Evolutionary conservation across 768 basidiomycete species (phyloP).

Genomic region (Lepiota venenata): DNA sequence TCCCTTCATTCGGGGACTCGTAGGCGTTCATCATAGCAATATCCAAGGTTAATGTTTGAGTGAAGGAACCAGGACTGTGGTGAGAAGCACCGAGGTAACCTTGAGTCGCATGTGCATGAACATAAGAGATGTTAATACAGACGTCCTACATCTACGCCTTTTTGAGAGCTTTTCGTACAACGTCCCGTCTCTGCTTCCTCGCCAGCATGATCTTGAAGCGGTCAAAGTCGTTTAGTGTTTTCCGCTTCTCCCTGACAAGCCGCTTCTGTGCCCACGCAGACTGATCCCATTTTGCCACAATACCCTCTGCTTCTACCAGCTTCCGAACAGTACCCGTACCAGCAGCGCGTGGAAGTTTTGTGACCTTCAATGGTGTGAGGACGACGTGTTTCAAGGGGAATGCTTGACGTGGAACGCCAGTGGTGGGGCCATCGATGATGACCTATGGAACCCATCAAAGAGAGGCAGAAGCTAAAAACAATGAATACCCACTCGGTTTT

Average conservation of each 20-base stretch:
- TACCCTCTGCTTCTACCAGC: slow-evolving; percentile 81
- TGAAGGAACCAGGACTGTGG: too few species aligned
- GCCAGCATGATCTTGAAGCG: slow-evolving; percentile 85
- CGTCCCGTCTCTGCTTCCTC: slow-evolving; percentile 85
- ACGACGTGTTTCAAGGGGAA: slow-evolving; percentile 91
- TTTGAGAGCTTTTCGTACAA: slow-evolving; percentile 64
- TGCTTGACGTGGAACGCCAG: slow-evolving; percentile 88
- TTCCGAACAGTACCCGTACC: slow-evolving; percentile 82
- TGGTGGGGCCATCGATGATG: slow-evolving; percentile 91
- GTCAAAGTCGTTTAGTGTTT: slow-evolving; percentile 84
- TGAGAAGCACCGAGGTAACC: neutral
- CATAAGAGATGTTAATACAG: slow-evolving; percentile 10
- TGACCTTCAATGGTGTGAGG: slow-evolving; percentile 83
- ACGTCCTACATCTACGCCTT: slow-evolving; percentile 33
- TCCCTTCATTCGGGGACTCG: too few species aligned
- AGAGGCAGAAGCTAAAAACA: neutral
- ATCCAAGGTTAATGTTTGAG: too few species aligned
- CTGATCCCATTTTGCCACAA: slow-evolving; percentile 85
- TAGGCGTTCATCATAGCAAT: too few species aligned
- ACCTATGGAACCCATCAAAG: slow-evolving; percentile 49
- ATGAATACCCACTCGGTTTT: slow-evolving; percentile 79
- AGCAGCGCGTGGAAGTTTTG: slow-evolving; percentile 83
- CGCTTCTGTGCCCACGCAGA: slow-evolving; percentile 89
- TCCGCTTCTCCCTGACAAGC: slow-evolving; percentile 66
- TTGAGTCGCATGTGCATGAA: slow-evolving; percentile 2